Evolutionary conservation across 2,329 filamentous ascomycete species (phyloP), one percentile per base, ranked within the genome.

Genomic region (Ophiostoma perfectum): DNA sequence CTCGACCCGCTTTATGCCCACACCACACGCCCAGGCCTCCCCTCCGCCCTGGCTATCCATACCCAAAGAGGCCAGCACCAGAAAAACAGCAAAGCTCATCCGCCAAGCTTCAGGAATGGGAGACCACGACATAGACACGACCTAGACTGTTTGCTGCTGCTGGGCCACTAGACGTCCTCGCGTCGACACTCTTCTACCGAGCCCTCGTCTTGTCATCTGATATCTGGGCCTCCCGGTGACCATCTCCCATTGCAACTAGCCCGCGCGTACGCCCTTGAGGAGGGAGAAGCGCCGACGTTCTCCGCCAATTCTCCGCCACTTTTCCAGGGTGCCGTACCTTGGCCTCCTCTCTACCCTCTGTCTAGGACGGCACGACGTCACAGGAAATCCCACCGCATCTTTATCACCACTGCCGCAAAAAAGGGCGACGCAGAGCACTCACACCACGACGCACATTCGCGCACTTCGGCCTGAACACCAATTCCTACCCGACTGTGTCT

Each of bases 1-100:
- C 66, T 68, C 66, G 69, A 70, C 69, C 69, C 69, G 69, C 69
- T 70, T 70, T 66, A 66, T 66, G 64, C 64, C 66, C 65, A 67
- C 65, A n/a, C n/a, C 36, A 42, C 52, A 14, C 42, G 8, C 64
- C 64, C 64, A 49, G 64, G 42, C 67, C 55, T 69, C 67, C 65
- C 18, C 38, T 41, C n/a, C 9, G 62, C 55, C 49, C 36, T 44
- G 68, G 60, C 47, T 49, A 67, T 65, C 66, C 65, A 69, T 69
- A 44, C 63, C 66, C 36, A 65, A 67, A 49, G 66, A 67, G 68
- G 63, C 39, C 41, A 49, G 52, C 65, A 65, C 47, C 41, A 9
- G 52, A 66, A 55, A 55, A 55, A 65, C 18, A 58, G 42, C 27
- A 68, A 68, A 52, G 63, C 66, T 16, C 38, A 55, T n/a, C 58